Base-by-base conservation (phyloP, 2,329 filamentous ascomycete species). In the Sporothrix phasma region DNA sequence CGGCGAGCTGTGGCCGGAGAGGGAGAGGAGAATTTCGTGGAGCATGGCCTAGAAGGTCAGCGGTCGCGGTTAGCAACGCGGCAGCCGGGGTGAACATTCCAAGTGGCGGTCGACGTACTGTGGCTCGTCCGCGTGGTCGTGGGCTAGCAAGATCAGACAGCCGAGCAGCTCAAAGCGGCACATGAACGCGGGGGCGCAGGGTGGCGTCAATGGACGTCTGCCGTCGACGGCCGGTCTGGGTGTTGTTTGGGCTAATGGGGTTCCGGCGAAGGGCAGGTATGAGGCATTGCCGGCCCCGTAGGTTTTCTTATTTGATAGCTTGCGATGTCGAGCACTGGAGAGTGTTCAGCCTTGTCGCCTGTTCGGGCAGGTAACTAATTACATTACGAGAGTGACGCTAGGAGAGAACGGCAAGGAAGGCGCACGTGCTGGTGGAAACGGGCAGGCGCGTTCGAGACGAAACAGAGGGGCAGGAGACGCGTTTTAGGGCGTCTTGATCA, bases 11-110 rank as follows among this genome's bases (percentile, higher is more conserved):
- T 97, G 90, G 69, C 94, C 93, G 71, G 92, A 95, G 76, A 97
- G 87, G 75, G 92, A 93, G 76, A 99, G 88, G 76, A 97, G 86
- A 79, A 99, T 91, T 81, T 99, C 94, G 84, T 97, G 94, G 75
- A 99, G 89, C 94, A 99, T 99, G 69, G 69, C 70, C 69, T 43
- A 43, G 56, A 22, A 15, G 26, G 8, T 49, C 2, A 26, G 19
- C n/a, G n/a, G n/a, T n/a, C n/a, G 26, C n/a, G 3, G 26, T 37
- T 22, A 53, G 46, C 17, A 24, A 29, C 3, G n/a, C n/a, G n/a
- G 24, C 29, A 17, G 26, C n/a, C 26, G 37, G 19, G 31, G 13
- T 22, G 45, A 22, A 13, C 29, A 41, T 6, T 5, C 17, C 13
- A 11, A 19, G 19, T 7, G 13, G 6, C n/a, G 6, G 2, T 4